Percentiles rank a stretch among this genome's conserved stretches.
These are phyloP conservation scores for Kwoniella sp. DNA, from an alignment of 768 basidiomycete genomes.

Conservation along the genomic window DNA sequence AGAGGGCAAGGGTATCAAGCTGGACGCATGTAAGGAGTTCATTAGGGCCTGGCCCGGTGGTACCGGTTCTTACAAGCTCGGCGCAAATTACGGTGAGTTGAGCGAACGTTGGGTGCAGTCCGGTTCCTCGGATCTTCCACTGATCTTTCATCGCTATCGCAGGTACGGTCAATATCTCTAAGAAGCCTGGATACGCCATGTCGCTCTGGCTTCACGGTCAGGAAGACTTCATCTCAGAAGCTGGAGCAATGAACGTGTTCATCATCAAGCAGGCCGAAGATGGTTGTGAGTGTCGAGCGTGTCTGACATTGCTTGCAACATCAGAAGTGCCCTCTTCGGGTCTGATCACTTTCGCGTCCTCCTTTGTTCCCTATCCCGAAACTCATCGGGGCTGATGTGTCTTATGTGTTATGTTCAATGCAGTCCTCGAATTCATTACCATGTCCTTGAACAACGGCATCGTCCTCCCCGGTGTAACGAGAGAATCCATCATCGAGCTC, in stretches of 20 bases:
- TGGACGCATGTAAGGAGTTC: constrained; percentile 79
- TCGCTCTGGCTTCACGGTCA: constrained; percentile 46
- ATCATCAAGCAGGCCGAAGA: constrained; percentile 51
- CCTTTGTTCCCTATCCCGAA: too few relatives aligned
- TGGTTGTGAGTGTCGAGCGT: constrained; percentile 38
- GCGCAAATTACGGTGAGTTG: constrained; percentile 58
- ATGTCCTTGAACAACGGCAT: constrained; percentile 50
- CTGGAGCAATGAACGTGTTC: constrained; percentile 50
- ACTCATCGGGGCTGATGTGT: too few relatives aligned
- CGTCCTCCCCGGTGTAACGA: constrained; percentile 49
- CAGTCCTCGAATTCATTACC: constrained; percentile 50
- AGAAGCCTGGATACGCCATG: constrained; percentile 50
- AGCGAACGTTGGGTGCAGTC: too few relatives aligned
- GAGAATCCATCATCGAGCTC: constrained; percentile 47
- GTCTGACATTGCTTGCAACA: too few relatives aligned
- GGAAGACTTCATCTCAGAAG: constrained; percentile 49
- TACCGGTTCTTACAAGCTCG: constrained; percentile 84
- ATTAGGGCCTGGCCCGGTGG: constrained; percentile 87
- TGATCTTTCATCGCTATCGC: neutral
- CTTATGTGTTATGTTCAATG: neutral
- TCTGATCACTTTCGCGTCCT: too few relatives aligned
- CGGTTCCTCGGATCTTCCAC: neutral
- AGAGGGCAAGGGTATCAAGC: constrained; percentile 69
- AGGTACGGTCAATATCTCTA: constrained; percentile 49
- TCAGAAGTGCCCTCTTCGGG: too few relatives aligned